Base-by-base conservation (phyloP, 2,329 filamentous ascomycete genomes). In the Scortechinia acanthostroma region DNA sequence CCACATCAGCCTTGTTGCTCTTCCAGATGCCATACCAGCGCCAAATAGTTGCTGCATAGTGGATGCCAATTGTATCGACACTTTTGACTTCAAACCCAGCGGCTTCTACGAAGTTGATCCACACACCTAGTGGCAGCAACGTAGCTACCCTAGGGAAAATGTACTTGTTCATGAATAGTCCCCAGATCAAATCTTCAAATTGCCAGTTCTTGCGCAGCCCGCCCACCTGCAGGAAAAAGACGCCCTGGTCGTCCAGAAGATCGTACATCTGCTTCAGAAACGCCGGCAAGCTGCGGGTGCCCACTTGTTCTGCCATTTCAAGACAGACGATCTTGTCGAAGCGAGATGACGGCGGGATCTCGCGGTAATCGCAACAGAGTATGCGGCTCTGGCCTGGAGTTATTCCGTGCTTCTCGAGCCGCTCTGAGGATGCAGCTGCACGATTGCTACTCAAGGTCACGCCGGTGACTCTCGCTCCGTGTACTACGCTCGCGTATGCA, bases 81-180 rank as follows among this genome's bases (percentile, higher is more conserved):
- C 74, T 73, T 83, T 96, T 97, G 64, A 97, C 72, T 68, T 97
- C 93, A 57, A 89, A 94, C 28, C 89, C 89, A 51, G 87, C 85
- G 47, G 77, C 83, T 71, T 98, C 93, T 17, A 96, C 78, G 60
- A 81, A 82, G 65, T 89, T 81, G 55, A 95, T 74, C 57, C 93
- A 88, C 68, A 84, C 93, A 54, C 88, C 89, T 43, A 98, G 81
- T 44, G 93, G 93, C 47, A 90, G 95, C 37, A 88, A 95, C 44
- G 93, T 93, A 62, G 97, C 93, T 44, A 93, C 93, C 62, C 93
- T 93, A 23, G 91, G 93, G 79, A 97, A 97, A 64, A 97, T 77
- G 68, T 97, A 95, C 74, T 95, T 96, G 83, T 97, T 97, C 90
- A 97, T 95, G 78, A 96, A 97, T 42, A 97, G 77, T 63, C 93